These are phyloP conservation scores for Usnea hakonensis DNA, from an alignment of 495 filamentous ascomycete genomes.

Conservation along the genomic window DNA sequence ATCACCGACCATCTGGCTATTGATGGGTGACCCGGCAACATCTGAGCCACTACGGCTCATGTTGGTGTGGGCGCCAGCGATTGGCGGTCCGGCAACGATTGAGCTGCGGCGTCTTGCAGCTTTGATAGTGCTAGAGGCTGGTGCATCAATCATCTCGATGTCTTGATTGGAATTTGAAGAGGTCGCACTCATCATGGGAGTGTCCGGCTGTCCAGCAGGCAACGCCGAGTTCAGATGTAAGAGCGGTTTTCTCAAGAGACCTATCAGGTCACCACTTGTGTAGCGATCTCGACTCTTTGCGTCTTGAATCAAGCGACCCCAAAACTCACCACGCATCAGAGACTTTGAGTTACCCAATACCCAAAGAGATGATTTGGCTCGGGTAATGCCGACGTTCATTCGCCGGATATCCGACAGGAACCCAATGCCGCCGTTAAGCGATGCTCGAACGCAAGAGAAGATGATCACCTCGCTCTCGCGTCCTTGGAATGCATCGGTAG, in stretches of 20 bases:
- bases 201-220: not conserved
- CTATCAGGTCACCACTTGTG: slow-evolving; percentile 58
- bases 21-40: slow-evolving; percentile 17
- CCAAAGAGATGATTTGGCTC: slow-evolving; percentile 92
- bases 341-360: slow-evolving; percentile 87
- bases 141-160: slow-evolving; percentile 41
- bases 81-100: slow-evolving; percentile 21
- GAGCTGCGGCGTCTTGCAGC: slow-evolving; percentile 25
- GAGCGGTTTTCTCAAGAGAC: slow-evolving; percentile 43
- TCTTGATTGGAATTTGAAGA: slow-evolving; percentile 25
- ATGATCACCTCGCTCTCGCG: slow-evolving; percentile 96
- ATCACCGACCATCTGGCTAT: not conserved
- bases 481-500: slow-evolving; percentile 95
- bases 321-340: slow-evolving; percentile 79
- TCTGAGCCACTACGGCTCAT: slow-evolving; percentile 27
- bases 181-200: slow-evolving; percentile 27
- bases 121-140: slow-evolving; percentile 3
- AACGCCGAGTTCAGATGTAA: slow-evolving; percentile 21
- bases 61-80: not conserved
- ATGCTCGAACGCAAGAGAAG: slow-evolving; percentile 94
- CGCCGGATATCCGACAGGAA: slow-evolving; percentile 96
- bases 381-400: slow-evolving; percentile 98
- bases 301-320: slow-evolving; percentile 75
- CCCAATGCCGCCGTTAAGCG: slow-evolving; percentile 80
- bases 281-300: slow-evolving; percentile 68